These are phyloP conservation scores for Torulaspora maleeae DNA, from an alignment of 805 yeast species.

Conservation along the genomic window DNA sequence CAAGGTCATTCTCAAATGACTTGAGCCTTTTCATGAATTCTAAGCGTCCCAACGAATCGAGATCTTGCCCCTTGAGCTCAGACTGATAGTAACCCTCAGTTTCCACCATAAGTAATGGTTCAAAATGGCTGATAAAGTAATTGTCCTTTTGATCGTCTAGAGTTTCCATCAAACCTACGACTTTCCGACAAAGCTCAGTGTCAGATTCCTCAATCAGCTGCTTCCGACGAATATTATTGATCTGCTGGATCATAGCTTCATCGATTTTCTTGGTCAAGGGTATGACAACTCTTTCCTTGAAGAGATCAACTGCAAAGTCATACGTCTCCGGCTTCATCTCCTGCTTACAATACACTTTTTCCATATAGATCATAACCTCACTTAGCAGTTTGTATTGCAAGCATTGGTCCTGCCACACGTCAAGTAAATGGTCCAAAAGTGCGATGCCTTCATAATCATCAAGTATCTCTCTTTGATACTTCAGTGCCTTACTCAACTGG, in stretches of 20 bases:
- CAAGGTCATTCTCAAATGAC: constrained; percentile 51
- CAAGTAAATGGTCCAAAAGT: constrained; percentile 37
- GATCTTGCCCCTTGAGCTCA: constrained; percentile 42
- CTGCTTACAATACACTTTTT: constrained; percentile 77
- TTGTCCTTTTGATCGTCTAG: constrained; percentile 53
- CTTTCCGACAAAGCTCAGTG: constrained; percentile 44
- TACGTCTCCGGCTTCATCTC: constrained; percentile 56
- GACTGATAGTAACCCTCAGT: constrained; percentile 53
- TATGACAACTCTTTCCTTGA: constrained; percentile 56
- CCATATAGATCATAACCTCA: constrained; percentile 82
- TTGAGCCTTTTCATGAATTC: constrained; percentile 49
- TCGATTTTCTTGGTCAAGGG: constrained; percentile 50
- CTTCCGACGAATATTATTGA: constrained; percentile 42
- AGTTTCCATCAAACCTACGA: constrained; percentile 68
- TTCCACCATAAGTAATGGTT: constrained; percentile 53
- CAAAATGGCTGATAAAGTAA: constrained; percentile 60
- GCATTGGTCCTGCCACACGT: constrained; percentile 64
- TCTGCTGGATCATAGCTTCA: constrained; percentile 34
- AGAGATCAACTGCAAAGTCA: constrained; percentile 68
- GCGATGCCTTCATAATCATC: constrained; percentile 28
- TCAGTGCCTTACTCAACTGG: constrained; percentile 14
- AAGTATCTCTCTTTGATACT: constrained; percentile 1
- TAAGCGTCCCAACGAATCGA: constrained; percentile 54
- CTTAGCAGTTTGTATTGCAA: constrained; percentile 71
- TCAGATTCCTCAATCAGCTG: constrained; percentile 50